Percentiles rank a stretch among this genome's conserved stretches.
Conservation (phyloP, 768 basidiomycete species). For the Xerocomellus intermedius region DNA sequence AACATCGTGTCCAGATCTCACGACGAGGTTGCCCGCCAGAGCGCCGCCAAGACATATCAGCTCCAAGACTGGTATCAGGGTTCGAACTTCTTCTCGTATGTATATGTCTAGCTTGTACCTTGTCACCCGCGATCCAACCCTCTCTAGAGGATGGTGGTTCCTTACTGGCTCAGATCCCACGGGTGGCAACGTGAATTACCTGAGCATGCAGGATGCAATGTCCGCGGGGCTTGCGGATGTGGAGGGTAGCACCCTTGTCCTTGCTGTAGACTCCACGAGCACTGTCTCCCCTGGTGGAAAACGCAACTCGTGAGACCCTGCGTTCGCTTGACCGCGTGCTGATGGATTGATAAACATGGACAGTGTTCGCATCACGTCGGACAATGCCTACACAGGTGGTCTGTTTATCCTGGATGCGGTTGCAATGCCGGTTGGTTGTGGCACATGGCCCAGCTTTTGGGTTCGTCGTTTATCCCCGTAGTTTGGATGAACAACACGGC, state of each 20-base stretch:
- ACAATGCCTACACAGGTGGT: constrained; percentile 56
- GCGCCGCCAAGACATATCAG: constrained; percentile 28
- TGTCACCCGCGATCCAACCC: neutral
- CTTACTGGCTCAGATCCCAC: constrained; percentile 64
- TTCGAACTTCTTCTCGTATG: constrained; percentile 54
- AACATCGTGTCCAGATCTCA: constrained; percentile 15
- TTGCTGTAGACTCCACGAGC: constrained; percentile 60
- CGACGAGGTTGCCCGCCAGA: neutral
- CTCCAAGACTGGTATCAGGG: constrained; percentile 41
- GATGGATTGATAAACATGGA: neutral
- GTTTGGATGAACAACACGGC: neutral
- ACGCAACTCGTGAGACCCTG: constrained; percentile 47
- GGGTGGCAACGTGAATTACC: constrained; percentile 63
- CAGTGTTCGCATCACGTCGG: constrained; percentile 66
- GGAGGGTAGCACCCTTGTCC: constrained; percentile 50
- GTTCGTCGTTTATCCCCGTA: constrained; percentile 18
- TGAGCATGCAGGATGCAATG: constrained; percentile 45
- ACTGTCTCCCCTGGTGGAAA: constrained; percentile 45
- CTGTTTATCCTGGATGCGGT: constrained; percentile 72
- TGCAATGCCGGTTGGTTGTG: constrained; percentile 69
- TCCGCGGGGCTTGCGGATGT: constrained; percentile 57
- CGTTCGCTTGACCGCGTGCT: neutral
- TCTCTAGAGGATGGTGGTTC: constrained; percentile 60
- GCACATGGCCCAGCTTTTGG: constrained; percentile 60
- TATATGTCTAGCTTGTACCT: constrained; percentile 4